Evolutionary conservation across 345 rosid species (phyloP).

Genomic region (Gossypium stocksii): DNA sequence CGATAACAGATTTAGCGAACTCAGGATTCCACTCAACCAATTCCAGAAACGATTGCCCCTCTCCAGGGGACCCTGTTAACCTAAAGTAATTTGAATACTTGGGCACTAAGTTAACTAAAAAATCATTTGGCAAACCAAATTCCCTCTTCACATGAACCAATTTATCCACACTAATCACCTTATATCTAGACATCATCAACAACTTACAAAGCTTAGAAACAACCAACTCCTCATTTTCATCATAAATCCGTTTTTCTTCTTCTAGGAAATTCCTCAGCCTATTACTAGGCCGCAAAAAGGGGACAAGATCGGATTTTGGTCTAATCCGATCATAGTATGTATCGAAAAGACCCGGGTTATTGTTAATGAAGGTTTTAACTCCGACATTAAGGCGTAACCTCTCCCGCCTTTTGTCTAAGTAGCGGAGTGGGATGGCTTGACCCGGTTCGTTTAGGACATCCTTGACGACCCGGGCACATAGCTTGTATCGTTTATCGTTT

Average conservation of each 20-base stretch:
- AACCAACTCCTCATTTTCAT: conserved; percentile 44
- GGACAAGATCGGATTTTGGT: conserved; percentile 56
- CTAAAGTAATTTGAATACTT: conserved; percentile 64
- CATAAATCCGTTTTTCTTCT: conserved; percentile 50
- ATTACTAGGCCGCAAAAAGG: conserved; percentile 50
- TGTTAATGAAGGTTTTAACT: conserved; percentile 46
- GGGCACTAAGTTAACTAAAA: conserved; percentile 55
- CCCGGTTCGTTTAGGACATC: conserved; percentile 81
- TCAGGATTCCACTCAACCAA: conserved; percentile 64
- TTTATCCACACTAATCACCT: conserved; percentile 57
- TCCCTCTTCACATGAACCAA: conserved; percentile 80
- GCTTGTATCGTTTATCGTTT: conserved; percentile 58
- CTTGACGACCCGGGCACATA: conserved; percentile 62
- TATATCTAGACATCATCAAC: conserved; percentile 76
- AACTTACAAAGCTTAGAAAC: conserved; percentile 75
- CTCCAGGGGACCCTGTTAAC: conserved; percentile 48
- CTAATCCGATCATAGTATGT: conserved; percentile 57
- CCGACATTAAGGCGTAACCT: conserved; percentile 51
- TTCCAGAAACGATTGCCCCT: conserved; percentile 60
- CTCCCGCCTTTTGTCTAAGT: conserved; percentile 75
- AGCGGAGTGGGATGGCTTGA: conserved; percentile 64
- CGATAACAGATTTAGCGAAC: conserved; percentile 54
- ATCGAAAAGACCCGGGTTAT: conserved; percentile 56
- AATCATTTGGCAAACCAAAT: conserved; percentile 79
- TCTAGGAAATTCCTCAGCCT: conserved; percentile 56